phyloP scores from a whole-genome alignment of 352 stramenopile genomes.

The Blastocystis sp. region DNA sequence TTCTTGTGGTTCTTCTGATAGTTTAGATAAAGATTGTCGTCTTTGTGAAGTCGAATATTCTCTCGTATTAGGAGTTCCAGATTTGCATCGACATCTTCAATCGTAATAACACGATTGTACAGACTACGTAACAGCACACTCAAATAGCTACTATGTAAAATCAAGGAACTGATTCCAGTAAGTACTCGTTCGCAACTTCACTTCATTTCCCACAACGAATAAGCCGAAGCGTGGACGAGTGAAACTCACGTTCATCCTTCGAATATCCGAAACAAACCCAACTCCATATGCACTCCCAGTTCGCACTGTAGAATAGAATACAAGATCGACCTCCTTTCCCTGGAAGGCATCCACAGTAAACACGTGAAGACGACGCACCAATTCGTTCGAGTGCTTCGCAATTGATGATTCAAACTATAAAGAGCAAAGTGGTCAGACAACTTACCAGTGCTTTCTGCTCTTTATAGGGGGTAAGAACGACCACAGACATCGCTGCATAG shows the following conservation, averaged over 20 bases:
- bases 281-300: slow-evolving; percentile 75
- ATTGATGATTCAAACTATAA: slow-evolving; percentile 10
- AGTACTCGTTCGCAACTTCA: slow-evolving; percentile 38
- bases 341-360: slow-evolving; percentile 96
- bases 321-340: slow-evolving; percentile 94
- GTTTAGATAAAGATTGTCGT: slow-evolving; percentile 1
- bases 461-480: slow-evolving; percentile 96
- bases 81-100: neutral
- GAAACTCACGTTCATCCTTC: slow-evolving; percentile 81
- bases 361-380: slow-evolving; percentile 66
- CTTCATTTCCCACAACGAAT: slow-evolving; percentile 73
- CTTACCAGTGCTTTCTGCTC: slow-evolving; percentile 78
- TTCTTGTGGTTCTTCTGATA: slow-evolving; percentile 30
- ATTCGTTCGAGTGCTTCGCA: neutral
- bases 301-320: slow-evolving; percentile 93
- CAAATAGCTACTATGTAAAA: neutral
- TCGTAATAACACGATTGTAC: slow-evolving; percentile 1
- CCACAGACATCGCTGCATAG: slow-evolving; percentile 72
- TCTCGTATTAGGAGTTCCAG: neutral
- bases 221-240: slow-evolving; percentile 79
- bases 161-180: slow-evolving; percentile 61
- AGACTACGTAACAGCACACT: neutral
- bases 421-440: neutral
- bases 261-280: slow-evolving; percentile 80
- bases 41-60: neutral